Evolutionary conservation across 768 basidiomycete genomes (phyloP).

Genomic region (Tylopilus balloui): DNA sequence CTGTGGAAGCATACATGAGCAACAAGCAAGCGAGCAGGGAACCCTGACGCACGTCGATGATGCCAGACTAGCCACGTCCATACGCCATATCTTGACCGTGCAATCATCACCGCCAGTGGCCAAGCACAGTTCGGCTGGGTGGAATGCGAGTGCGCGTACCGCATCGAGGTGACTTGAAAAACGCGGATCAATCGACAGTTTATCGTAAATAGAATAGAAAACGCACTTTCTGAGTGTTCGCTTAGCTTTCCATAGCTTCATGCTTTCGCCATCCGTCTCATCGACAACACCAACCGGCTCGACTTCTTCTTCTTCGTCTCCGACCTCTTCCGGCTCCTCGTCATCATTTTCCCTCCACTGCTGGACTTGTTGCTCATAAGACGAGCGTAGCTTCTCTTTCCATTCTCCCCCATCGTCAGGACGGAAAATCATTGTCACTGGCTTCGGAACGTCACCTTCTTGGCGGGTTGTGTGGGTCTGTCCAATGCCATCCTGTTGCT

Average conservation of each 20-base stretch:
- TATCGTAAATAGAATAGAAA: conserved; percentile 8
- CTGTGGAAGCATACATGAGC: conserved; percentile 35
- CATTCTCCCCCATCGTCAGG: conserved; percentile 85
- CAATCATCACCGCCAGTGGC: conserved; percentile 95
- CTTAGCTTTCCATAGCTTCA: conserved; percentile 81
- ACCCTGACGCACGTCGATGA: conserved; percentile 63
- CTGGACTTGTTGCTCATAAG: conserved; percentile 47
- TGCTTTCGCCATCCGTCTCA: conserved; percentile 62
- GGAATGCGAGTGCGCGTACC: conserved; percentile 87
- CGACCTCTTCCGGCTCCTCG: conserved; percentile 57
- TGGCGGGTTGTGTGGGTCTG: conserved; percentile 8
- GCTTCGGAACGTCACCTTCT: conserved; percentile 21
- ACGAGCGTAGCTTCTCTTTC: conserved; percentile 70
- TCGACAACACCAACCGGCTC: conserved; percentile 49
- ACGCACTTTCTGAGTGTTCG: conserved; percentile 86
- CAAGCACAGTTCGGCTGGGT: conserved; percentile 76
- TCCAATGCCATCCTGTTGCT: conserved; percentile 17
- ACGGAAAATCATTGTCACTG: conserved; percentile 75
- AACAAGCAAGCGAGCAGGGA: background rate
- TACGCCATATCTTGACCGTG: conserved; percentile 93
- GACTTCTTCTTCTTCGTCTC: conserved; percentile 69
- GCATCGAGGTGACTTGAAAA: conserved; percentile 81
- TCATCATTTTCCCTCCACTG: conserved; percentile 46
- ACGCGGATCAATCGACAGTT: conserved; percentile 3
- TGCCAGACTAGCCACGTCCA: conserved; percentile 71